Conservation (phyloP, 106 monocot species). For the Allium sativum region DNA sequence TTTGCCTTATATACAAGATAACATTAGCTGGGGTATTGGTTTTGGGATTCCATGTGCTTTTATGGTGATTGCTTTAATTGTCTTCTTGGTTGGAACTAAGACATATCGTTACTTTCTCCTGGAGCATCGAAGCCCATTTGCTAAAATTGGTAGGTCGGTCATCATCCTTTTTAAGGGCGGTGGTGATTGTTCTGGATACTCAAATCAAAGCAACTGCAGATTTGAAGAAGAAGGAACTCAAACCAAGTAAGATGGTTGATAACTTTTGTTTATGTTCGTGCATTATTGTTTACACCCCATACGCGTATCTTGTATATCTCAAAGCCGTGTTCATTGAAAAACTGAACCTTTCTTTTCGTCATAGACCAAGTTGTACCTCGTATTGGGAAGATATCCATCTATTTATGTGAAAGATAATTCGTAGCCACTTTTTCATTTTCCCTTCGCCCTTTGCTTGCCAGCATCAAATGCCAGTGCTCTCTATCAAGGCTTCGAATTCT, state of each 20-base stretch:
- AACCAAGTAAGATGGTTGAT: conserved; percentile 1
- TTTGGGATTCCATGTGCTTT: conserved; percentile 24
- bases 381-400: no score
- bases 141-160: conserved; percentile 3
- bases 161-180: neutral
- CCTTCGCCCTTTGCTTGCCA: no score
- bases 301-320: no score
- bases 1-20: conserved; percentile 28
- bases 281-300: no score
- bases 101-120: conserved; percentile 18
- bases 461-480: no score
- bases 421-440: no score
- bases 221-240: neutral
- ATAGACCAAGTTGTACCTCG: no score
- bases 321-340: no score
- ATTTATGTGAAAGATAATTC: no score
- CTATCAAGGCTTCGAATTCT: no score
- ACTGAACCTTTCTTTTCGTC: no score
- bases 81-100: conserved; percentile 22
- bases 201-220: neutral
- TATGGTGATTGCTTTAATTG: conserved; percentile 14
- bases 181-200: neutral
- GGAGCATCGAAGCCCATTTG: conserved; percentile 3
- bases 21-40: conserved; percentile 29
- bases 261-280: neutral